These are phyloP conservation scores for Trichosporon sp. DNA, from an alignment of 1,284 basidiomycete genomes.

Conservation along the genomic window DNA sequence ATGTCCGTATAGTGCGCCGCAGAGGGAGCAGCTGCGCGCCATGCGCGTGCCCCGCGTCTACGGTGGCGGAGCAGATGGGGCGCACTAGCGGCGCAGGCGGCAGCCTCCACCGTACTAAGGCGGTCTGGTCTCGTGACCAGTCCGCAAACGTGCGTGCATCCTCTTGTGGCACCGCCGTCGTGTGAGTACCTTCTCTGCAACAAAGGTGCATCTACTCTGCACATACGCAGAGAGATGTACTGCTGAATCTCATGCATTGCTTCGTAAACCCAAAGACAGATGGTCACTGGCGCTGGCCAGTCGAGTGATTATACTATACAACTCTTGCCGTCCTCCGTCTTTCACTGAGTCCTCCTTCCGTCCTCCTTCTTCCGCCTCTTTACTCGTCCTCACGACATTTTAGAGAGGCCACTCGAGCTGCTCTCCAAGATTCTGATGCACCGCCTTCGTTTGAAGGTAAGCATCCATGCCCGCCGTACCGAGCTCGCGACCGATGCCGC, in stretches of 20 bases:
- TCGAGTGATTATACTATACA: not conserved
- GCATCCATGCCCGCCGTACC: constrained; percentile 83
- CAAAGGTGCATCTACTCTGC: too few species aligned
- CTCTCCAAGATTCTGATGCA: constrained; percentile 27
- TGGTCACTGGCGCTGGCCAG: not conserved
- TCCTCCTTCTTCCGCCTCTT: not conserved
- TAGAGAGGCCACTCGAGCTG: constrained; percentile 31
- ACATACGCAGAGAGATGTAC: not conserved
- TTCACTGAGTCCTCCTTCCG: not conserved
- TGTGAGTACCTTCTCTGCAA: too few species aligned
- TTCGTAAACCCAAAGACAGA: constrained; percentile 3
- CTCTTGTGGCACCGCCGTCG: too few species aligned
- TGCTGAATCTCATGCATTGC: constrained; percentile 3
- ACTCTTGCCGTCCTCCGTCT: not conserved
- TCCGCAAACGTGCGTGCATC: too few species aligned
- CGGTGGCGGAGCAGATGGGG: too few species aligned
- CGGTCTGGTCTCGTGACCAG: too few species aligned
- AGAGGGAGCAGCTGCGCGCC: too few species aligned
- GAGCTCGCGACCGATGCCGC: constrained; percentile 78
- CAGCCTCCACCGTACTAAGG: not conserved
- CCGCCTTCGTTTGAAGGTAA: constrained; percentile 57
- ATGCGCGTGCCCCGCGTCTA: not conserved
- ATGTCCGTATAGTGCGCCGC: not conserved
- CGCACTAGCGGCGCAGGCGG: too few species aligned
- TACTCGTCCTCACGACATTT: not conserved